phyloP scores from a whole-genome alignment of 306 rosid species.

The Luffa aegyptiaca region DNA sequence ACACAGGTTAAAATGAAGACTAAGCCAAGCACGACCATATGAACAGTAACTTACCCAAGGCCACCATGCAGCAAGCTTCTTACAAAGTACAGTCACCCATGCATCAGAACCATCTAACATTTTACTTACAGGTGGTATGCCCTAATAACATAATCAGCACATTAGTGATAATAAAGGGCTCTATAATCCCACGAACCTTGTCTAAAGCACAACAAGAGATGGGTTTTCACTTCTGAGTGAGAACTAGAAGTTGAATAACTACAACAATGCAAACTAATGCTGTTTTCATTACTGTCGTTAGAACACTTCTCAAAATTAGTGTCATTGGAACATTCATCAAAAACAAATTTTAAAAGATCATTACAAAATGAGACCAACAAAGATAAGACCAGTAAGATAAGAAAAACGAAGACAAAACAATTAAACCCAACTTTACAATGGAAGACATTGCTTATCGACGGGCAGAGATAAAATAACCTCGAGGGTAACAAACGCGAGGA shows the following conservation, averaged over 20 bases:
- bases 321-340: neutral
- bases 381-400: neutral
- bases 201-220: neutral
- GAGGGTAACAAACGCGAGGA: neutral
- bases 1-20: neutral
- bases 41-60: constrained; percentile 58
- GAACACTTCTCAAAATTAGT: neutral
- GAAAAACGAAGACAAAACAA: neutral
- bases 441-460: neutral
- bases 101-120: constrained; percentile 40
- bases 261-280: neutral
- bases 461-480: neutral
- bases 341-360: neutral
- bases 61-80: constrained; percentile 78
- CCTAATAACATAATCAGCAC: constrained; percentile 32
- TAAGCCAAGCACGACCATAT: neutral
- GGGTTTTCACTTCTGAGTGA: neutral
- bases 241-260: neutral
- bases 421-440: neutral
- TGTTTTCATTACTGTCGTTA: neutral
- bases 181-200: neutral
- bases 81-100: constrained; percentile 79
- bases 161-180: neutral
- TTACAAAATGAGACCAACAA: neutral
- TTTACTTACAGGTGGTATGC: constrained; percentile 66